phyloP scores from a whole-genome alignment of 345 rosid genomes.

The Corymbia maculata region DNA sequence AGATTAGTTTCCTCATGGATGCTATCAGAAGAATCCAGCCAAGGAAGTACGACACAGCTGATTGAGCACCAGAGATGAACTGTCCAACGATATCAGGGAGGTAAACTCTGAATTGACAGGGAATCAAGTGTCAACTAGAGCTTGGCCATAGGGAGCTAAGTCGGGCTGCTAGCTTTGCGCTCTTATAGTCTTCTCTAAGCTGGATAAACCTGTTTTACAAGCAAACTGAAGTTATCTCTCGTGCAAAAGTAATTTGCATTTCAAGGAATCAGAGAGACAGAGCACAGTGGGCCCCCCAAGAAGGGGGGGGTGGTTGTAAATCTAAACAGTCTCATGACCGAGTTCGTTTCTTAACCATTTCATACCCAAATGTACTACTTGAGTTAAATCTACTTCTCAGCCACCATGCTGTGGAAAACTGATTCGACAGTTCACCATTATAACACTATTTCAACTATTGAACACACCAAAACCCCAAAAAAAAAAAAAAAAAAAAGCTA shows the following conservation, averaged over 20 bases:
- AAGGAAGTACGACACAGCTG: not conserved
- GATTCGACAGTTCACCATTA: not conserved
- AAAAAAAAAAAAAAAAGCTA: too few species aligned
- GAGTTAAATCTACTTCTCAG: not conserved
- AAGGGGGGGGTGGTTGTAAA: too few species aligned
- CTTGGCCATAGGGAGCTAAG: slow-evolving; percentile 80
- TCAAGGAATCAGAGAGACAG: not conserved
- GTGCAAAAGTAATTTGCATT: not conserved
- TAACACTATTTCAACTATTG: not conserved
- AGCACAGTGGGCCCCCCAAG: not conserved
- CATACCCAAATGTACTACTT: not conserved
- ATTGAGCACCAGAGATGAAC: not conserved
- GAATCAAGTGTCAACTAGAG: slow-evolving; percentile 28
- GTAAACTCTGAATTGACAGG: not conserved
- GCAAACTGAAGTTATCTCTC: not conserved
- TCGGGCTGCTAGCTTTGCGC: slow-evolving; percentile 81
- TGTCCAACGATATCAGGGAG: not conserved
- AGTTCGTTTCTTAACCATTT: not conserved
- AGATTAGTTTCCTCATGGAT: not conserved
- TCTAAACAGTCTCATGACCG: not conserved
- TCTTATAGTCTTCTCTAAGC: slow-evolving; percentile 92
- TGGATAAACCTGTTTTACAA: slow-evolving; percentile 67
- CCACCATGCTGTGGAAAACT: not conserved
- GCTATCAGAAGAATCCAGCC: not conserved
- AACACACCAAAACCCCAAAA: too few species aligned